Evolutionary conservation across 148 eudicot species (phyloP), one percentile per base, ranked within the genome.

Genomic region (Diospyros kaki): DNA sequence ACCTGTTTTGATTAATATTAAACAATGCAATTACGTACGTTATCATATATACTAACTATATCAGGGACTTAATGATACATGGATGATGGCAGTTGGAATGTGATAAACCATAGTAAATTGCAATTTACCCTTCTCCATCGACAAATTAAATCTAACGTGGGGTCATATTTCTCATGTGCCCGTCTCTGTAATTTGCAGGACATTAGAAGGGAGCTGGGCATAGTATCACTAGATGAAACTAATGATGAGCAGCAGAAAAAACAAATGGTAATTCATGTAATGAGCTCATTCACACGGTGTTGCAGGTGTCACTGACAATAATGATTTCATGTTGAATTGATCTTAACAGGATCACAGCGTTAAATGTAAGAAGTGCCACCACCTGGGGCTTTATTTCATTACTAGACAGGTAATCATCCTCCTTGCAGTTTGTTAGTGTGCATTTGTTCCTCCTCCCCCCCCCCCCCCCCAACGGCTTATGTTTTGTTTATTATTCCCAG

Each of bases 291-390:
- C 43, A 18, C 58, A 14, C 10, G 10, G 53, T 56, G 41, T 53
- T 15, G 9, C 38, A 48, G 15, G 6, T 4, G 64, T 12, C 15
- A 28, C 28, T 68, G 17, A 53, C 51, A 64, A 40, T 28, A 70
- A 62, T 68, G 28, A 15, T 64, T 51, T 73, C 39, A 11, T 69
- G 63, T 51, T 52, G 63, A 6, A 74, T 77, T 18, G 54, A 59
- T 72, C 50, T 64, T 15, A 1, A 64, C 76, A 83, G 86, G 88
- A 86, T 74, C 73, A 81, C 65, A 81, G 75, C 68, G 77, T 72
- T 55, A 86, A 78, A 78, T 86, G 88, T 70, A 81, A 51, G 52
- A 69, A 73, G 50, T 86, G 84, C 75, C 79, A 67, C 41, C 80
- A 83, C 73, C 4, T 73, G 56, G 88, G 88, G 28, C 76, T 83